These are phyloP conservation scores for Boletellus sp. DNA, from an alignment of 768 basidiomycete genomes.

Conservation along the genomic window DNA sequence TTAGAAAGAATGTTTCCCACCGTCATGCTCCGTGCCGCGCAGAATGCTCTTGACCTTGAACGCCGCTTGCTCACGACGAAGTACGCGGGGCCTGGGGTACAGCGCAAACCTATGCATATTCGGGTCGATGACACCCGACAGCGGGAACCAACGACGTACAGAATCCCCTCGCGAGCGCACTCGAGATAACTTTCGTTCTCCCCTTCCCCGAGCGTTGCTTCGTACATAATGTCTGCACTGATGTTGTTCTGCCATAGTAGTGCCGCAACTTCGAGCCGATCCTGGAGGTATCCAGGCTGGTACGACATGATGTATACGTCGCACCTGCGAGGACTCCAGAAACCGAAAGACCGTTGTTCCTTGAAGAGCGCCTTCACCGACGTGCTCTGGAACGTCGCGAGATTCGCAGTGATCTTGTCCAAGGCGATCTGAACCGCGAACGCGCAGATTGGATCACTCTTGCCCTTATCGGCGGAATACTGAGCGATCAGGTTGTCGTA, in stretches of 20 bases:
- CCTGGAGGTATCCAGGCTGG: conserved; percentile 69
- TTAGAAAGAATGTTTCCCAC: conserved; percentile 40
- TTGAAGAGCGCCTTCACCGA: conserved; percentile 69
- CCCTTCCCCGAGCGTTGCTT: conserved; percentile 57
- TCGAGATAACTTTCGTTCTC: conserved; percentile 67
- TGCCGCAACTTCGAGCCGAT: conserved; percentile 72
- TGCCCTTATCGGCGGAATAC: conserved; percentile 54
- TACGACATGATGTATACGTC: conserved; percentile 85
- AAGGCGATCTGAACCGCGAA: conserved; percentile 74
- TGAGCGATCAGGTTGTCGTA: conserved; percentile 69
- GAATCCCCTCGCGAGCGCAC: conserved; percentile 77
- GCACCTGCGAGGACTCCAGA: conserved; percentile 85
- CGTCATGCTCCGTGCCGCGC: conserved; percentile 70
- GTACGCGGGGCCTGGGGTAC: conserved; percentile 51
- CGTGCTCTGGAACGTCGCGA: conserved; percentile 65
- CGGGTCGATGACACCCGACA: conserved; percentile 20
- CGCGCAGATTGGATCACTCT: conserved; percentile 56
- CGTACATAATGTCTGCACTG: conserved; percentile 87
- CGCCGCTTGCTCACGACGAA: conserved; percentile 56
- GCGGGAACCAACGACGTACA: conserved; percentile 45
- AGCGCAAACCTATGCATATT: conserved; percentile 48
- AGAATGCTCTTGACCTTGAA: conserved; percentile 85
- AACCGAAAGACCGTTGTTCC: conserved; percentile 80
- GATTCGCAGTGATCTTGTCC: conserved; percentile 68
- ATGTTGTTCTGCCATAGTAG: conserved; percentile 79